These are phyloP conservation scores for Alloteropsis semialata DNA, from an alignment of 176 grass and related monocot species.

Conservation along the genomic window DNA sequence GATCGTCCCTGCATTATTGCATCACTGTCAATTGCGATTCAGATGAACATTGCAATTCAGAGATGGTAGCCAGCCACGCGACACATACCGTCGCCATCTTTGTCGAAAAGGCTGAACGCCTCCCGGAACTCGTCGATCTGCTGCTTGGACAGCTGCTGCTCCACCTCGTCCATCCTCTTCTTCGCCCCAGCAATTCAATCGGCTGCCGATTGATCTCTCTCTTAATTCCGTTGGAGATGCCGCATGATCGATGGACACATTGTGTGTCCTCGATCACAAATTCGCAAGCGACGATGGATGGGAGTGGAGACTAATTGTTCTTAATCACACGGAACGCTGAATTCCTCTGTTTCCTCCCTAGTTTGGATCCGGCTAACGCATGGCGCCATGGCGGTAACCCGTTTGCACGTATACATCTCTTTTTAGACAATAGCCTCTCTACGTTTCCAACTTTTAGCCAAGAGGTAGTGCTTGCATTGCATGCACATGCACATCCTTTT, in stretches of 20 bases:
- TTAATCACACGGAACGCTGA: too few species aligned
- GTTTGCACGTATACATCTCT: too few species aligned
- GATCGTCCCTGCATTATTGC: constrained; percentile 15
- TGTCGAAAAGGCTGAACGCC: constrained; percentile 64
- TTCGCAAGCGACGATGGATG: background rate
- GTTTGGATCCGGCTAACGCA: too few species aligned
- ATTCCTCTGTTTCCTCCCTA: too few species aligned
- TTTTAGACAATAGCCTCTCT: too few species aligned
- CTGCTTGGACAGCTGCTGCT: constrained; percentile 16
- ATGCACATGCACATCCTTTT: too few species aligned
- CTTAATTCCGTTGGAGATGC: background rate
- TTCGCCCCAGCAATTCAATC: background rate
- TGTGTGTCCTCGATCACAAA: background rate
- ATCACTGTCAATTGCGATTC: background rate
- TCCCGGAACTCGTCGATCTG: constrained; percentile 57
- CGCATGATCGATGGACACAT: background rate
- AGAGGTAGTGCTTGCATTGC: too few species aligned
- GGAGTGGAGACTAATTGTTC: background rate
- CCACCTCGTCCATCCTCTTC: constrained; percentile 9
- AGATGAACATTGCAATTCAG: background rate
- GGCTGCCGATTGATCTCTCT: background rate
- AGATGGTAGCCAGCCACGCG: too few species aligned
- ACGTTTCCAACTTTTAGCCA: too few species aligned
- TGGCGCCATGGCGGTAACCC: too few species aligned
- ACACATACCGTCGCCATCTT: constrained; percentile 42